phyloP scores from a whole-genome alignment of 192 early-diverging fungal genomes.

The Gryganskiella cystojenkinii region DNA sequence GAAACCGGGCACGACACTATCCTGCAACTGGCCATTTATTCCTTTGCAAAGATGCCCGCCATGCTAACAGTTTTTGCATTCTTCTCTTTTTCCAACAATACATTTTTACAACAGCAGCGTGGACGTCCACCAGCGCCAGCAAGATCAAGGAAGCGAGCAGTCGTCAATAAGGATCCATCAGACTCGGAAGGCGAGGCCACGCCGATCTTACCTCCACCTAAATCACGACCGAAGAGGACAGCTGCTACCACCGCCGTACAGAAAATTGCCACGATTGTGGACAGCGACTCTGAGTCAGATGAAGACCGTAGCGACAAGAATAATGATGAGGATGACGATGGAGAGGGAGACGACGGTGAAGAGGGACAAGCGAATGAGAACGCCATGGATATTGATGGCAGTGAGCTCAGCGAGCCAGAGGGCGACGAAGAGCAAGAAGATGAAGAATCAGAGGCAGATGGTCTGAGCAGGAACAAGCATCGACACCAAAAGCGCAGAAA shows the following conservation, averaged over 20 bases:
- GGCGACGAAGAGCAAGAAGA: background rate
- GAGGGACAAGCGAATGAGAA: background rate
- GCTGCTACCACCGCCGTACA: background rate
- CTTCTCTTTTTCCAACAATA: background rate
- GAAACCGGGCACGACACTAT: too few species aligned
- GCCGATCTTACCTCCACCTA: too few species aligned
- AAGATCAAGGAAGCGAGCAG: too few species aligned
- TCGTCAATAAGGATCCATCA: too few species aligned
- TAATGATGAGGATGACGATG: background rate
- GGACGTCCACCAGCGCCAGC: too few species aligned
- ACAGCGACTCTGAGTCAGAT: conserved; percentile 1
- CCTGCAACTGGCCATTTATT: too few species aligned
- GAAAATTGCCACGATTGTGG: background rate
- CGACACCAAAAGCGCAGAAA: background rate
- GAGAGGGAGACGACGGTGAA: background rate
- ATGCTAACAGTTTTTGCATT: background rate
- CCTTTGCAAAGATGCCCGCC: conserved; percentile 13
- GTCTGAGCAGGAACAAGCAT: too few species aligned
- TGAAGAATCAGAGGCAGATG: background rate
- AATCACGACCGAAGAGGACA: too few species aligned
- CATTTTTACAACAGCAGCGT: too few species aligned
- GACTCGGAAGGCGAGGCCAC: too few species aligned
- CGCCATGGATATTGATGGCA: background rate
- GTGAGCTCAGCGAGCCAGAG: too few species aligned
- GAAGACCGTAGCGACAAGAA: background rate